These are phyloP conservation scores for Fonsecaea nubica DNA, from an alignment of 2,329 filamentous ascomycete genomes.

Conservation along the genomic window DNA sequence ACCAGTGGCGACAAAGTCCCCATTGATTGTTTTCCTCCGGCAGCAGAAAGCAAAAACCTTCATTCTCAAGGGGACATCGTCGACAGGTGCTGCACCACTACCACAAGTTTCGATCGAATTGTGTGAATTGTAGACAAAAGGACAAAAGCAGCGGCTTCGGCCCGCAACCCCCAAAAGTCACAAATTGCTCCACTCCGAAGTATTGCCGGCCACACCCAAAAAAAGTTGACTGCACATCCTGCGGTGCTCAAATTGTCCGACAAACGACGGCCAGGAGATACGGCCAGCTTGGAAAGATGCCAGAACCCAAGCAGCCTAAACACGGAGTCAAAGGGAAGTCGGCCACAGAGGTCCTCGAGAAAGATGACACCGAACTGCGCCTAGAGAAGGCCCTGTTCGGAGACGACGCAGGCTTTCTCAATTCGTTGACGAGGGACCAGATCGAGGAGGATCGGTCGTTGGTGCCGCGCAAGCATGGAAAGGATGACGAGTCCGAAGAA, in stretches of 20 bases:
- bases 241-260: neutral
- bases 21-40: neutral
- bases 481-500: slow-evolving; percentile 44
- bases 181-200: neutral
- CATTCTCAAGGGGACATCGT: neutral
- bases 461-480: slow-evolving; percentile 42
- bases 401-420: slow-evolving; percentile 79
- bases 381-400: slow-evolving; percentile 89
- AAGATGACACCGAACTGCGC: slow-evolving; percentile 83
- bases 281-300: slow-evolving; percentile 6
- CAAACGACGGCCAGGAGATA: neutral
- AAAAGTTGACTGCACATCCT: neutral
- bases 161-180: neutral
- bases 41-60: neutral
- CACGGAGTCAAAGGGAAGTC: neutral
- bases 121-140: no score
- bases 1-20: neutral
- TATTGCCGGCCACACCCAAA: neutral
- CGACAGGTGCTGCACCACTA: neutral
- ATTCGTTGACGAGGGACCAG: slow-evolving; percentile 70
- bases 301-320: slow-evolving; percentile 11
- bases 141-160: no score
- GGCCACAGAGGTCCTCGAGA: slow-evolving; percentile 57
- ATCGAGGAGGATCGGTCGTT: slow-evolving; percentile 49
- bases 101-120: no score